Base-by-base conservation (phyloP, 2,329 filamentous ascomycete species). In the Fusarium protoensiforme region DNA sequence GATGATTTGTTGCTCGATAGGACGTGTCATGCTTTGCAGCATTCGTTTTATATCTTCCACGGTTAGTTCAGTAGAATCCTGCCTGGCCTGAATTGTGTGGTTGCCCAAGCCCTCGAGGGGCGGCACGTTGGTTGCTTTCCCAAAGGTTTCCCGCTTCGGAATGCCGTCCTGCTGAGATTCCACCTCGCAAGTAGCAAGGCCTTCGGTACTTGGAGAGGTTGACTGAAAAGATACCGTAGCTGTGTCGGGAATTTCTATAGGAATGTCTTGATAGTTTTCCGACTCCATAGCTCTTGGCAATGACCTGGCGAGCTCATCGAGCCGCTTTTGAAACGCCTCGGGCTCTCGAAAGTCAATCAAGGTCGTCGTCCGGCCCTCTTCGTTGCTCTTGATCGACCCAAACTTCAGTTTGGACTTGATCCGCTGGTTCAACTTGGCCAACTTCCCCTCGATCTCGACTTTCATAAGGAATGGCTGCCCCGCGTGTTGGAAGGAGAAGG, bases 401-500 rank as follows among this genome's bases (percentile, higher is more conserved):
- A 41, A 41, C 24, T 22, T 59, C 1, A 43, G 27, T 22, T 18
- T 43, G 1, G 57, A 33, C 27, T 18, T 43, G 6, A 59, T 2
- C 8, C 38, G 36, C 3, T 43, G 1, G 16, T 9, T 60, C 57
- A n/a, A 35, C 2, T 38, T 39, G 14, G 6, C 57, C n/a, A 60
- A 5, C 8, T 18, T 33, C 0, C 57, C 38, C 5, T 60, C 38
- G 3, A 33, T 60, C 2, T 60, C 57, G 7, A 60, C 27, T 7
- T 33, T 60, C 57, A 60, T 60, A 4, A 24, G 7, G 14, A 60
- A 60, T 2, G 57, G 27, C 4, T 60, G 38, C 18, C 57, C 57
- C 1, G 27, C n/a, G 5, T 60, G 57, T 0, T 60, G 24, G 3
- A 60, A 46, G 7, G 36, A 8, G 16, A 60, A 60, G 7, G 38